Conservation (phyloP, 345 rosid species). For the Corymbia maculata region DNA sequence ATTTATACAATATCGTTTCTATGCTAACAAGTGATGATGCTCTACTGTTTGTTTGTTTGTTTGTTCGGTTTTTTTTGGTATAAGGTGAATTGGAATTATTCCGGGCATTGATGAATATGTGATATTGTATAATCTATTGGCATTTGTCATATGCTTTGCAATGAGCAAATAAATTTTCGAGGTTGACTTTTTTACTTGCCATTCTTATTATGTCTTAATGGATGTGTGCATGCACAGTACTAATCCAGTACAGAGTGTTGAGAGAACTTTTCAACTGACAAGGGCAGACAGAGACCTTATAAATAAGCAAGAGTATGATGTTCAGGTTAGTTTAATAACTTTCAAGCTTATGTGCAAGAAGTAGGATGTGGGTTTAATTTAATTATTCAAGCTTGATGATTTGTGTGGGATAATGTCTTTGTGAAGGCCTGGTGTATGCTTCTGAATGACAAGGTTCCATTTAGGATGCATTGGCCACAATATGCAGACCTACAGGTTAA, state of each 20-base stretch:
- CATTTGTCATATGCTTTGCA: not conserved
- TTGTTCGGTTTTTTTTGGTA: not conserved
- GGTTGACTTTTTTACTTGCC: not conserved
- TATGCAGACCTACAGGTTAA: conserved; percentile 84
- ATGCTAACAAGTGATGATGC: not conserved
- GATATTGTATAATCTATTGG: not conserved
- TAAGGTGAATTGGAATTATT: not conserved
- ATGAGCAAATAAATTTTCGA: not conserved
- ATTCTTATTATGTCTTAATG: not conserved
- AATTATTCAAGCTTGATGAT: not conserved
- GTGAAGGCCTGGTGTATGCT: conserved; percentile 87
- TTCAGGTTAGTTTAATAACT: conserved; percentile 48
- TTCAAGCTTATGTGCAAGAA: not conserved
- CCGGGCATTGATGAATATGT: not conserved
- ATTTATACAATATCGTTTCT: not conserved
- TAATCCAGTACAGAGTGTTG: conserved; percentile 59
- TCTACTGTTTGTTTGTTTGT: not conserved
- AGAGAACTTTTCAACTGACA: conserved; percentile 59
- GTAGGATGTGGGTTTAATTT: not conserved
- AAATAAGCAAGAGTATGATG: conserved; percentile 58
- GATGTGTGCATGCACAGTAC: conserved; percentile 28
- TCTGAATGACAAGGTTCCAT: conserved; percentile 88
- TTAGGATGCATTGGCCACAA: conserved; percentile 99
- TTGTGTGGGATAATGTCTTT: not conserved
- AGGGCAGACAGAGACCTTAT: conserved; percentile 67